phyloP scores from a whole-genome alignment of 129 eudicot species.

The Flaveria bidentis region DNA sequence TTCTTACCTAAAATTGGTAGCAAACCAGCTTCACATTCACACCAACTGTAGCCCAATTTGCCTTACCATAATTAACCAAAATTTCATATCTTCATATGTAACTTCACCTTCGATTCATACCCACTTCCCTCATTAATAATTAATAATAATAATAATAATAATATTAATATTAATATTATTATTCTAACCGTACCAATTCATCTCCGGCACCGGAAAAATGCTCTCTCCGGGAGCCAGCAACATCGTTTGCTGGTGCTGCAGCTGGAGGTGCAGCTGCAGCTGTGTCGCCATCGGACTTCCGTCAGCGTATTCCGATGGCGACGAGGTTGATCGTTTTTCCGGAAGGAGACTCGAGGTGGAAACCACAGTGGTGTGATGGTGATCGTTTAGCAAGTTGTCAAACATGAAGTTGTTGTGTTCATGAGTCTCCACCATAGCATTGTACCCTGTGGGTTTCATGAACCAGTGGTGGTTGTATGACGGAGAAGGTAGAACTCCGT shows the following conservation, averaged over 20 bases:
- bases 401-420: constrained; percentile 41
- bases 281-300: constrained; percentile 20
- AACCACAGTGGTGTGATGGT: constrained; percentile 27
- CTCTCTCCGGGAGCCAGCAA: constrained; percentile 63
- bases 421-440: constrained; percentile 39
- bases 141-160: no score
- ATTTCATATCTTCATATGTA: constrained; percentile 25
- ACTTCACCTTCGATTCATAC: constrained; percentile 24
- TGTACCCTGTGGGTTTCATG: constrained; percentile 37
- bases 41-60: constrained; percentile 37
- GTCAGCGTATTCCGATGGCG: constrained; percentile 29
- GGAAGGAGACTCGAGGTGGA: constrained; percentile 32
- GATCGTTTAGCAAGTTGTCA: constrained; percentile 43
- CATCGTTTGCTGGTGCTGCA: constrained; percentile 54
- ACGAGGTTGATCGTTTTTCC: constrained; percentile 37
- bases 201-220: constrained; percentile 52
- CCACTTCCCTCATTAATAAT: constrained; percentile 18
- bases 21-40: constrained; percentile 34
- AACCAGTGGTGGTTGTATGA: constrained; percentile 34
- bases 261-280: constrained; percentile 37
- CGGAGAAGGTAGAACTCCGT: constrained; percentile 40
- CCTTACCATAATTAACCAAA: constrained; percentile 38
- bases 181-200: constrained; percentile 71
- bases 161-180: no score
- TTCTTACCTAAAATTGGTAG: constrained; percentile 33